Base-by-base conservation (phyloP, 345 rosid species). In the Hevea brasiliensis region DNA sequence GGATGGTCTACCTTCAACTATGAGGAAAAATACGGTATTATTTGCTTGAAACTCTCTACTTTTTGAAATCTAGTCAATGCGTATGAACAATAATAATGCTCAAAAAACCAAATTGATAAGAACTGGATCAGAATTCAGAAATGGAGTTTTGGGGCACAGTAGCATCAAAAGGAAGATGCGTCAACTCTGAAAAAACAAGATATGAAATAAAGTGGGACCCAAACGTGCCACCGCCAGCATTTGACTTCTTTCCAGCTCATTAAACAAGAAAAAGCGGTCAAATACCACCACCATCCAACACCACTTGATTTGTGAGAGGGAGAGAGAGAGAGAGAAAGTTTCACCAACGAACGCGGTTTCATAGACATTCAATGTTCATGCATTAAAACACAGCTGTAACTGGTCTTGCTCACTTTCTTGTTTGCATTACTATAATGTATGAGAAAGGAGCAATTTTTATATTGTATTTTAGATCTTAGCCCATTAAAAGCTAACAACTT, bases 281-380 rank as follows among this genome's bases (percentile, higher is more conserved):
- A 70, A 72, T 44, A 9, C 15, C 77, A 72, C 29, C 65, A 11
- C 35, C 60, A 4, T 12, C 3, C 0, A 15, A 42, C 18, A 11
- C 44, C 20, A 11, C n/a, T n/a, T n/a, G n/a, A n/a, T n/a, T n/a
- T n/a, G n/a, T n/a, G n/a, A n/a, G n/a, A n/a, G n/a, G n/a, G n/a
- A n/a, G n/a, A 32, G 3, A 32, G 37, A 1, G 37, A 32, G 37
- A 32, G 59, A 9, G 47, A 41, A 60, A 2, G 35, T 57, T 72
- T 32, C 73, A 65, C 64, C 54, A 8, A 0, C 27, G 42, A 67
- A 85, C 89, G 87, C 87, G 87, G 72, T 83, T 85, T 83, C 81
- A 58, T 17, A 45, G 76, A 67, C 77, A 71, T 77, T 71, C 82
- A 75, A 74, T 24, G 77, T 81, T 63, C 83, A 79, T 76, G 80